Evolutionary conservation across 1,284 basidiomycete species (phyloP).

Genomic region (Ustilago tritici): DNA sequence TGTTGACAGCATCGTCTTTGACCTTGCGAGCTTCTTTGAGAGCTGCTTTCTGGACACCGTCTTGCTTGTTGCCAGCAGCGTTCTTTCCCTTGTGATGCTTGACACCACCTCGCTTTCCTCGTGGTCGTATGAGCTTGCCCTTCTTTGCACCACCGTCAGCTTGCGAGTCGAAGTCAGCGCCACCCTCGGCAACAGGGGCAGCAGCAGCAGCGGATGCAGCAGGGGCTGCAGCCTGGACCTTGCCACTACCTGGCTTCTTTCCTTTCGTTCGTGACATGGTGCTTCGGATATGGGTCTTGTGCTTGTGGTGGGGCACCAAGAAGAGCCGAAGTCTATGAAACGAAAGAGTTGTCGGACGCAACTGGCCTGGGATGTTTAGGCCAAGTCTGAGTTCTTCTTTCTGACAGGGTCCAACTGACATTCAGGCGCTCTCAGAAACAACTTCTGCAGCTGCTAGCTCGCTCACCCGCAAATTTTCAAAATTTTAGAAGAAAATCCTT

Average conservation of each 20-base stretch:
- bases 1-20: conserved; percentile 15
- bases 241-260: conserved; percentile 29
- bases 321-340: not conserved
- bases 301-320: not conserved
- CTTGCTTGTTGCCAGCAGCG: conserved; percentile 3
- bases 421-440: conserved; percentile 8
- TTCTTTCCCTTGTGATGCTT: conserved; percentile 54
- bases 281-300: not conserved
- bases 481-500: conserved; percentile 35
- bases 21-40: conserved; percentile 29
- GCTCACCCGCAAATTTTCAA: conserved; percentile 19
- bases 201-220: not conserved
- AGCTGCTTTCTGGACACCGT: conserved; percentile 16
- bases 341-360: not conserved
- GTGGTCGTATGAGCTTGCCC: conserved; percentile 58
- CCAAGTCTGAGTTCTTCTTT: not conserved
- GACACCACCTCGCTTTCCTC: conserved; percentile 65
- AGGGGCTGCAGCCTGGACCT: not conserved
- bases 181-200: not conserved
- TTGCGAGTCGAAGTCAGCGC: not conserved
- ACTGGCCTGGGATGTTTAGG: not conserved
- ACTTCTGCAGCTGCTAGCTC: not conserved
- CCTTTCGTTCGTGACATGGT: conserved; percentile 40
- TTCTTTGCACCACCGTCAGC: conserved; percentile 13
- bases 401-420: conserved; percentile 7